Evolutionary conservation across 768 basidiomycete genomes (phyloP).

Genomic region (Favolaschia claudopus): DNA sequence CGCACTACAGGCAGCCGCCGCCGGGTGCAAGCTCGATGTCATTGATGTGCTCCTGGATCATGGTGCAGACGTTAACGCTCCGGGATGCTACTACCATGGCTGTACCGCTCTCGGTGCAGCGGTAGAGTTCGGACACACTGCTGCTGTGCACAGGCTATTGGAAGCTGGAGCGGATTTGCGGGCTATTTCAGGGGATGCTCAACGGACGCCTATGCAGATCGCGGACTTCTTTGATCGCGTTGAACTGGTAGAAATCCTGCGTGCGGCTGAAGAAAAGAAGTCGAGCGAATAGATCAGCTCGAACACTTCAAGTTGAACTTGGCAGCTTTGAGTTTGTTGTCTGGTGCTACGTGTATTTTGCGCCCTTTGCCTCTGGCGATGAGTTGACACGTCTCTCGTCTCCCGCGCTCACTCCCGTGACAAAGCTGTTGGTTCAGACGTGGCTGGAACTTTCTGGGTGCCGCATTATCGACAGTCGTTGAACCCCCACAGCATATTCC

Average conservation of each 20-base stretch:
- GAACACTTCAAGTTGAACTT: too few relatives aligned
- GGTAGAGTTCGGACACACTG: not conserved
- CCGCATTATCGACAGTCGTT: too few relatives aligned
- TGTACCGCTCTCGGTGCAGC: conserved; percentile 10
- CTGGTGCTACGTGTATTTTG: too few relatives aligned
- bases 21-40: conserved; percentile 1
- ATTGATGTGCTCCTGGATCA: conserved; percentile 6
- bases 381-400: too few relatives aligned
- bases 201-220: conserved; percentile 14
- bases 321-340: too few relatives aligned
- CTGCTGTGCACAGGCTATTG: conserved; percentile 7
- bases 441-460: too few relatives aligned
- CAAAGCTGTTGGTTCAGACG: too few relatives aligned
- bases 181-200: conserved; percentile 12
- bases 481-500: too few relatives aligned
- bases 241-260: conserved; percentile 15
- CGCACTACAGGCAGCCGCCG: conserved; percentile 16
- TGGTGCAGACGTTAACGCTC: conserved; percentile 22
- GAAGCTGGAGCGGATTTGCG: conserved; percentile 17
- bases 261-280: too few relatives aligned
- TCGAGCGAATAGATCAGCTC: too few relatives aligned
- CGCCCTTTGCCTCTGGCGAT: too few relatives aligned
- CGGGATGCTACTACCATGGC: conserved; percentile 22
- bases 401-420: too few relatives aligned
- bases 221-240: conserved; percentile 15